These are phyloP conservation scores for Ganoderma multipileum DNA, from an alignment of 1,284 basidiomycete species.

Conservation along the genomic window DNA sequence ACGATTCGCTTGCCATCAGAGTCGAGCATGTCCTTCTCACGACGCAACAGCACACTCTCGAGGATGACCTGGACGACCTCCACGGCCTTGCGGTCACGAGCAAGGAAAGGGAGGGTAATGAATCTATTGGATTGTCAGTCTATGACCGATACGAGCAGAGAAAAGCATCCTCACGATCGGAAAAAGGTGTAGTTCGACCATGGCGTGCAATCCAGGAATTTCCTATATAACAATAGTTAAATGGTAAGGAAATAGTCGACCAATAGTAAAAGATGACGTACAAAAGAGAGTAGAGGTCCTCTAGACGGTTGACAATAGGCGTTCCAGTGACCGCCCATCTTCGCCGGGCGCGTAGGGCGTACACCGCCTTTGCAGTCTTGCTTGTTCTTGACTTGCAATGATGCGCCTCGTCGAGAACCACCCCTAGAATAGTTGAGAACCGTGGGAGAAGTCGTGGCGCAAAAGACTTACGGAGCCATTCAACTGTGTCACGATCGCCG, in stretches of 20 bases:
- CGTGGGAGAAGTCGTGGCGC: not conserved
- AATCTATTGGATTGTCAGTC: constrained; percentile 57
- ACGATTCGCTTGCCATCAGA: constrained; percentile 90
- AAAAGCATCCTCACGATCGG: constrained; percentile 67
- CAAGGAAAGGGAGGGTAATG: constrained; percentile 88
- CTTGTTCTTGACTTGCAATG: constrained; percentile 93
- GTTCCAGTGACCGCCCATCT: constrained; percentile 96
- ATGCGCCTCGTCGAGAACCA: constrained; percentile 92
- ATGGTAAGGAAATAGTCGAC: not conserved
- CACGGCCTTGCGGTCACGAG: constrained; percentile 88
- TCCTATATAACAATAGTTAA: constrained; percentile 51
- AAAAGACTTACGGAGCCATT: constrained; percentile 67
- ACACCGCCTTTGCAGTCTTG: constrained; percentile 91
- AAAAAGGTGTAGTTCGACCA: constrained; percentile 93
- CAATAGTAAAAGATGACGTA: constrained; percentile 43
- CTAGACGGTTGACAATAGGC: constrained; percentile 94
- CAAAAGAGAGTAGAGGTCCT: constrained; percentile 92
- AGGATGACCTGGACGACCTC: constrained; percentile 94
- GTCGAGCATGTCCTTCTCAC: constrained; percentile 96
- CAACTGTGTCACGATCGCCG: constrained; percentile 49
- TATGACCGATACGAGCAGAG: not conserved
- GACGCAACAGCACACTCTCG: constrained; percentile 87
- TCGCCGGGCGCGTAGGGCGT: constrained; percentile 79
- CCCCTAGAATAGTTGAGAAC: constrained; percentile 33
- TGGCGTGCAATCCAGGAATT: constrained; percentile 89